These are phyloP conservation scores for Colletotrichum orbiculare DNA, from an alignment of 2,329 filamentous ascomycete species.

Conservation along the genomic window DNA sequence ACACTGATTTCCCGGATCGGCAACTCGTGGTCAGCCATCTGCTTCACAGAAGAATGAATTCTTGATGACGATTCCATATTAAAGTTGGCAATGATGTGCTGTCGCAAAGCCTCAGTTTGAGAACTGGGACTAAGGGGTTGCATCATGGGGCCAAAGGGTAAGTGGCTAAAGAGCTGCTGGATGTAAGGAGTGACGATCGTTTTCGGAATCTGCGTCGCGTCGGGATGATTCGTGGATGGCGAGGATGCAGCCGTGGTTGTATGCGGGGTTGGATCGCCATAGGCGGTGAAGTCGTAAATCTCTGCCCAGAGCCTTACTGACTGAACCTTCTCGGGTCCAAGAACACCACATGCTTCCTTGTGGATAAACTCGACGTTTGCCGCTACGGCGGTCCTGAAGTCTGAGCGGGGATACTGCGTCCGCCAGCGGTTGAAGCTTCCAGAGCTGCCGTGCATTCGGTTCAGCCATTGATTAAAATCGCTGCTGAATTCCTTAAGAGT, in stretches of 20 bases:
- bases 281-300: slow-evolving; percentile 50
- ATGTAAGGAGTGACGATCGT: slow-evolving; percentile 80
- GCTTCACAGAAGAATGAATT: slow-evolving; percentile 40
- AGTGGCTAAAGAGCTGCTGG: slow-evolving; percentile 70
- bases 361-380: slow-evolving; percentile 72
- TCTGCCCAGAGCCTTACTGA: slow-evolving; percentile 67
- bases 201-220: slow-evolving; percentile 35
- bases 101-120: slow-evolving; percentile 43
- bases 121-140: slow-evolving; percentile 46
- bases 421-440: slow-evolving; percentile 66
- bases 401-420: slow-evolving; percentile 54
- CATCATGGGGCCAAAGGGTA: slow-evolving; percentile 69
- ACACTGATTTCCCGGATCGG: background rate
- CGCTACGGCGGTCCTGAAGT: slow-evolving; percentile 72
- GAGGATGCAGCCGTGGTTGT: background rate
- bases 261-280: slow-evolving; percentile 39
- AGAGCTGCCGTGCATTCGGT: slow-evolving; percentile 53
- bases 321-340: slow-evolving; percentile 44
- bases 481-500: slow-evolving; percentile 66
- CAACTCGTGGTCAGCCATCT: background rate
- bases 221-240: background rate
- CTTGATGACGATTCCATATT: slow-evolving; percentile 43
- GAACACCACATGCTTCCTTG: slow-evolving; percentile 69
- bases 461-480: slow-evolving; percentile 69
- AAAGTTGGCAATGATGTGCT: slow-evolving; percentile 42